These are phyloP conservation scores for Rhizoclosmatium globosum DNA, from an alignment of 192 early-diverging fungal species.

Conservation along the genomic window DNA sequence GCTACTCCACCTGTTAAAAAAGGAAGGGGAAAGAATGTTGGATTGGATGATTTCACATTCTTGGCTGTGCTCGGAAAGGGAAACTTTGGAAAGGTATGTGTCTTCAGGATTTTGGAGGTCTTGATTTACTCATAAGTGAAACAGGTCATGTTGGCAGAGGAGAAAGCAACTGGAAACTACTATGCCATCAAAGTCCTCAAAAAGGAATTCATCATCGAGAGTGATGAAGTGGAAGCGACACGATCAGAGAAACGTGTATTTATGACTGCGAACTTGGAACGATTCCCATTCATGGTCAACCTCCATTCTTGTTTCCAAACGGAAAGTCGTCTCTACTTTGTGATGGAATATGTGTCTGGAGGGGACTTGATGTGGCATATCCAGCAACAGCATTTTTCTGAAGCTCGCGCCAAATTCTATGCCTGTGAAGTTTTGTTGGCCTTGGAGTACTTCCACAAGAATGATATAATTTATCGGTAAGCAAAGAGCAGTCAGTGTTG, in stretches of 20 bases:
- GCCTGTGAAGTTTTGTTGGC: constrained; percentile 95
- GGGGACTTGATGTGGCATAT: constrained; percentile 99
- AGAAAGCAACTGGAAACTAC: constrained; percentile 78
- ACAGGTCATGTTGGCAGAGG: constrained; percentile 94
- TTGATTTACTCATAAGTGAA: neutral
- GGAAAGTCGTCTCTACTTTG: constrained; percentile 74
- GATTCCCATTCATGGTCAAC: constrained; percentile 91
- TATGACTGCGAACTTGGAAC: constrained; percentile 87
- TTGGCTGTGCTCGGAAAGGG: constrained; percentile 96
- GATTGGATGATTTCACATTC: constrained; percentile 93
- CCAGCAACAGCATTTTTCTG: constrained; percentile 88
- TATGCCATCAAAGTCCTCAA: constrained; percentile 99
- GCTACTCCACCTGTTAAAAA: too few relatives aligned
- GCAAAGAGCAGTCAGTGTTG: constrained; percentile 1
- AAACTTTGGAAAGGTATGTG: constrained; percentile 92
- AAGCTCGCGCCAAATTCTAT: constrained; percentile 94
- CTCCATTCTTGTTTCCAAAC: constrained; percentile 39
- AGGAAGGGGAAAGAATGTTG: constrained; percentile 58
- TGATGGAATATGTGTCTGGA: constrained; percentile 97
- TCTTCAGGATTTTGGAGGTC: neutral
- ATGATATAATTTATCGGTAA: constrained; percentile 88
- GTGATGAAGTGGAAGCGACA: constrained; percentile 97
- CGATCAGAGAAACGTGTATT: constrained; percentile 95
- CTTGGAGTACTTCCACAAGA: constrained; percentile 94
- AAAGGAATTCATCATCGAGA: constrained; percentile 97